Evolutionary conservation across 2,329 filamentous ascomycete genomes (phyloP), one percentile per base, ranked within the genome.

Genomic region (Coniella lustricola): DNA sequence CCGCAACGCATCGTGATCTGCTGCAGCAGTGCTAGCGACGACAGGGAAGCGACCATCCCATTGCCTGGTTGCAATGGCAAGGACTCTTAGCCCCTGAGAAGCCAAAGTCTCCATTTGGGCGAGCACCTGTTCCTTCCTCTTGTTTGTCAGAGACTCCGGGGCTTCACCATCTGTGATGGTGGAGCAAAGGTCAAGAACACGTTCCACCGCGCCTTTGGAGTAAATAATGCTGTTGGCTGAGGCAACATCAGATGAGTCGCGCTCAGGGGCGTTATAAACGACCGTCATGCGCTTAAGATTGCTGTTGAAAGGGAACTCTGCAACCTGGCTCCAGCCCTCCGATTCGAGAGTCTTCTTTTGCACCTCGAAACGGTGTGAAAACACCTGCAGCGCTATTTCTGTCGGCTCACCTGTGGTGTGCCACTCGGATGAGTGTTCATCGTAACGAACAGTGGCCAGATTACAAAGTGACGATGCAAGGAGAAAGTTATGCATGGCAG

Each of bases 281-380:
- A 89, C 84, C 8, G 83, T 86, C 85, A 90, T 90, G 58, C 83
- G 81, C 74, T 90, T 90, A 62, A 88, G 80, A 57, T 76, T 76
- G 48, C 82, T 87, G 63, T 90, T 85, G 59, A 90, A 90, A n/a
- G 85, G 84, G 53, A 86, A 87, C 59, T 90, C 86, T 45, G 81
- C 76, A 1, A 83, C 64, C 57, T 83, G 75, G 55, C 75, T 76
- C 79, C 81, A 84, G n/a, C 75, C 75, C 4, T 67, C 60, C 3
- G 58, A 64, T 49, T 76, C 73, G 2, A 81, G 65, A 1, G 62
- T 59, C 58, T 76, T 77, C 62, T 79, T 81, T 35, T 78, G 76
- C 20, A 69, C 69, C 39, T 74, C 69, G 61, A 89, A 87, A 34
- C 85, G 81, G 56, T 82, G 78, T 2, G 85, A 77, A 56, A 90